Conservation (phyloP, 257 asterid genomes). For the Oldenlandia corymbosa region DNA sequence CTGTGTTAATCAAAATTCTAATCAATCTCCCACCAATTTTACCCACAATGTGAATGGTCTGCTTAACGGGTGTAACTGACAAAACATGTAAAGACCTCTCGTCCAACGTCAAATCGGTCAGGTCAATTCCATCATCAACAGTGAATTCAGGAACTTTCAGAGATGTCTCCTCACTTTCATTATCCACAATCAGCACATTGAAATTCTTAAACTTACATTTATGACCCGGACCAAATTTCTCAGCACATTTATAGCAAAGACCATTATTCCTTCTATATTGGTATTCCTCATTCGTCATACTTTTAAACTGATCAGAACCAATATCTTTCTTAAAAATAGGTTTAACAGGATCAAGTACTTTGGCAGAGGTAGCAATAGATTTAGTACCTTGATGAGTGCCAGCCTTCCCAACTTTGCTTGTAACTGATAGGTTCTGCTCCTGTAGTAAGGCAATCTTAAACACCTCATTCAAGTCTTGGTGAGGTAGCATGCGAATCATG, state of each 20-base stretch:
- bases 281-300: not conserved
- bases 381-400: too few relatives aligned
- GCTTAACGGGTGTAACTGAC: too few relatives aligned
- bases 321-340: not conserved
- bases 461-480: fast-evolving
- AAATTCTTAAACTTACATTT: not conserved
- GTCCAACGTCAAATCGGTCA: not conserved
- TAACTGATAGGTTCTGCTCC: not conserved
- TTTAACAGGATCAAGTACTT: not conserved
- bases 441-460: not conserved
- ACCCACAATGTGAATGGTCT: too few relatives aligned
- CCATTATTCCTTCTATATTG: not conserved
- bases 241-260: not conserved
- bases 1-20: not conserved
- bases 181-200: not conserved
- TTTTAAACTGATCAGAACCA: not conserved
- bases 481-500: not conserved
- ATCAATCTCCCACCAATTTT: not conserved
- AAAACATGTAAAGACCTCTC: not conserved
- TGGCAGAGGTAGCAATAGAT: not conserved
- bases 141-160: not conserved
- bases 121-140: not conserved
- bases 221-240: not conserved
- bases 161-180: too few relatives aligned
- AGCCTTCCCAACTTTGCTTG: not conserved